Base-by-base conservation (phyloP, 768 basidiomycete genomes). In the Pulveroboletus sp. region DNA sequence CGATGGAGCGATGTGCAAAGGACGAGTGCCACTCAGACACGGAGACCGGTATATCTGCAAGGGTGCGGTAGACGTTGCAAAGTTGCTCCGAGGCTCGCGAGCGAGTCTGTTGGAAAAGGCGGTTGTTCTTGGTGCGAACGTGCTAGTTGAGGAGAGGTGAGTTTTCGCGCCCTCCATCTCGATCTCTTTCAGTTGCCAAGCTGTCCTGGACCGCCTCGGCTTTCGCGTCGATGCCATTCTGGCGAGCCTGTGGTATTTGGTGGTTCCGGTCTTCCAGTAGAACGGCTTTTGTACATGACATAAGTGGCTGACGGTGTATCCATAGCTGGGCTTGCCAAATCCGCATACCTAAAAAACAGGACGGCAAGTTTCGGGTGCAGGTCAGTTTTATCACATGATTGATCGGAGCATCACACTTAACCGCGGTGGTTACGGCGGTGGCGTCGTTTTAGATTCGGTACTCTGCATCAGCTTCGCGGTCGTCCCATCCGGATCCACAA, bases 111-210 rank as follows among this genome's bases (percentile, higher is more conserved):
- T 82, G 44, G 76, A 80, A 51, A 70, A 72, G 47, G 80, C 80
- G 14, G 68, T 72, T 45, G 55, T 60, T 9, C 54, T 77, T 17
- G 83, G 80, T 14, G 81, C 76, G 4, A 83, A 82, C 57, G 79
- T 78, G 1, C 73, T 89, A 46, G 76, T 83, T 3, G 80, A 88
- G 35, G 87, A 89, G 61, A 73, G 77, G 87, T 88, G 61, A 39
- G 85, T 80, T 24, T 40, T 26, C 9, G n/a, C 10, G 2, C 29
- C 26, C 27, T 43, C 31, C 42, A 30, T n/a, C 19, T 45, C 6
- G 6, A 1, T 29, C 3, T n/a, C 8, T 38, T 8, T 34, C 13
- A 22, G 17, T 13, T 8, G 19, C 19, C 38, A 30, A 31, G 49
- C 24, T 37, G 36, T 45, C 17, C 31, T 2, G 22, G 16, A 30